These are phyloP conservation scores for Aspergillus glaucus DNA, from an alignment of 2,329 filamentous ascomycete species.

Conservation along the genomic window DNA sequence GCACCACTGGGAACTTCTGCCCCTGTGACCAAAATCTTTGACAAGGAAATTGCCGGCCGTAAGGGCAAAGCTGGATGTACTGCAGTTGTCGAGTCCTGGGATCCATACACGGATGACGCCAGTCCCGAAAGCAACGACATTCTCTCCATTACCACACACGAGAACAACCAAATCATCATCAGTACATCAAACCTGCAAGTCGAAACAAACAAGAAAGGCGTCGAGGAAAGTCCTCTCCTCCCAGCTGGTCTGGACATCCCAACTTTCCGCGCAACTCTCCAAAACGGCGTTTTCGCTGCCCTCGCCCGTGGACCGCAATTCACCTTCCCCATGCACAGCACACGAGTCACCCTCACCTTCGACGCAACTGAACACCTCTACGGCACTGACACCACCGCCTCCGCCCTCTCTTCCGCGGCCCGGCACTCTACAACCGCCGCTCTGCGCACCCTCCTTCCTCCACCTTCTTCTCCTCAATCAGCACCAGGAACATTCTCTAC, in stretches of 20 bases:
- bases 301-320: conserved; percentile 78
- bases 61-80: conserved; percentile 70
- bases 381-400: conserved; percentile 59
- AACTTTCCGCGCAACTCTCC: conserved; percentile 50
- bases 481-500: conserved; percentile 44
- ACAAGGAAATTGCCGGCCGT: conserved; percentile 74
- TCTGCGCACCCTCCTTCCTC: conserved; percentile 50
- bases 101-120: conserved; percentile 16
- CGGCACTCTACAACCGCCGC: conserved; percentile 63
- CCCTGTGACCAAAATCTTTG: conserved; percentile 59
- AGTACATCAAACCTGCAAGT: conserved; percentile 45
- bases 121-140: conserved; percentile 16
- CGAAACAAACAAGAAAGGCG: conserved; percentile 29
- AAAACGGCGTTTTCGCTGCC: conserved; percentile 76
- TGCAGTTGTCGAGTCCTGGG: conserved; percentile 59
- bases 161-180: conserved; percentile 65
- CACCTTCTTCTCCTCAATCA: conserved; percentile 3
- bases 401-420: conserved; percentile 61
- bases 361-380: conserved; percentile 61
- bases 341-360: conserved; percentile 63
- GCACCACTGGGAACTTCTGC: conserved; percentile 56
- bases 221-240: conserved; percentile 45
- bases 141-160: conserved; percentile 34
- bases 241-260: conserved; percentile 48
- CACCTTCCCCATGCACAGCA: conserved; percentile 72